Conservation (phyloP, 345 rosid species). For the Salix arbutifolia region DNA sequence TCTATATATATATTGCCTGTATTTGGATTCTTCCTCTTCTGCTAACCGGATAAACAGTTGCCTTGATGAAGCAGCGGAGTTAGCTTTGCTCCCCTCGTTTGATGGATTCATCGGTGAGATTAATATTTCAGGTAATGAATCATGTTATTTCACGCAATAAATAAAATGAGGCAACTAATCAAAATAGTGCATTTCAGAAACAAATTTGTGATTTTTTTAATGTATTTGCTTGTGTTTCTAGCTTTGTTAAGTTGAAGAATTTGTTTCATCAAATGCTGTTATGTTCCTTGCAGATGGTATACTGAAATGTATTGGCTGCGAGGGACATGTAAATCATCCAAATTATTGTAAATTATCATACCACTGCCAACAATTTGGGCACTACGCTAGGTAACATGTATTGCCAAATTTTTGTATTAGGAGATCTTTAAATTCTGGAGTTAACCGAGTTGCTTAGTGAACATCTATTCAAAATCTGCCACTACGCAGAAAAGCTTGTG, state of each 20-base stretch:
- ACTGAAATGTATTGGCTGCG: conserved; percentile 50
- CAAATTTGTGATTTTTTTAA: not conserved
- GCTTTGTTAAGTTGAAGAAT: conserved; percentile 2
- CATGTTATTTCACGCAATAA: not conserved
- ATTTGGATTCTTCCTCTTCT: not conserved
- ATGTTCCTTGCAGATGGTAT: conserved; percentile 40
- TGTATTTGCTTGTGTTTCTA: not conserved
- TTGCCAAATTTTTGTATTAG: not conserved
- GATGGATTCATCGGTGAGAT: conserved; percentile 48
- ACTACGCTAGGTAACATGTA: conserved; percentile 43
- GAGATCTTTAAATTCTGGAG: conserved; percentile 1
- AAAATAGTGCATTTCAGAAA: too few relatives aligned
- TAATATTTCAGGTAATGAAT: conserved; percentile 48
- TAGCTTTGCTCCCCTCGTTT: conserved; percentile 65
- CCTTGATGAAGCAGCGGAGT: conserved; percentile 77
- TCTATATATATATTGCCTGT: not conserved
- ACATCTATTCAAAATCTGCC: not conserved
- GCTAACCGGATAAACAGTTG: conserved; percentile 54
- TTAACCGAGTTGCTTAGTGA: conserved; percentile 1
- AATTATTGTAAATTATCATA: conserved; percentile 46
- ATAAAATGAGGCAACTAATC: too few relatives aligned
- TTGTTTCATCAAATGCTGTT: not conserved
- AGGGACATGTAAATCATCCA: conserved; percentile 27
- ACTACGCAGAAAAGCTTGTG: not conserved
- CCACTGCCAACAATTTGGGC: conserved; percentile 64